Percentiles rank a stretch among this genome's conserved stretches.
Conservation (phyloP, 2,329 filamentous ascomycete species). For the Fusarium scirpi region DNA sequence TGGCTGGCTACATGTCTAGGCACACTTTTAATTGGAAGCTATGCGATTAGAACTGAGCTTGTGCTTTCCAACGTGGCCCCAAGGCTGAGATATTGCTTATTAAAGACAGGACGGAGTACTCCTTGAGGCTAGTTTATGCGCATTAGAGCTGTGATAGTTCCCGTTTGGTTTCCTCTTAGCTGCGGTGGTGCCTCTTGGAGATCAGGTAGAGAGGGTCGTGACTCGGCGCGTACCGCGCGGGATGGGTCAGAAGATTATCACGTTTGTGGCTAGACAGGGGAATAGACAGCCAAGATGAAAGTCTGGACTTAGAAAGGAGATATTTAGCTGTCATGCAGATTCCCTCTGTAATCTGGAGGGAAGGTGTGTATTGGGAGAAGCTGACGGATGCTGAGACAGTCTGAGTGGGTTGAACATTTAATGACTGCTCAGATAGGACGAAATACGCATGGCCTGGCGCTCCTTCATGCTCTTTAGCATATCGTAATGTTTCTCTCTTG, state of each 20-base stretch:
- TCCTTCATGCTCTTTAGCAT: too few relatives aligned
- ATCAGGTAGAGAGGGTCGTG: not conserved
- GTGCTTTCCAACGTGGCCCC: too few relatives aligned
- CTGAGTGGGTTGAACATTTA: rapidly evolving
- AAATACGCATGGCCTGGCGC: too few relatives aligned
- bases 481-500: too few relatives aligned
- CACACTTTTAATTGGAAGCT: not conserved
- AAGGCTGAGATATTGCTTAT: not conserved
- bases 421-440: too few relatives aligned
- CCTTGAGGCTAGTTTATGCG: not conserved
- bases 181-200: not conserved
- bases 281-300: rapidly evolving
- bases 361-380: rapidly evolving
- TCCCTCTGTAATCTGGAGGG: too few relatives aligned
- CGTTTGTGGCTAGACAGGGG: not conserved
- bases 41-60: not conserved
- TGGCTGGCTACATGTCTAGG: not conserved
- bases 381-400: too few relatives aligned
- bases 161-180: too few relatives aligned
- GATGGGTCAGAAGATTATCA: not conserved
- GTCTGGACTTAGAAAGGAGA: not conserved
- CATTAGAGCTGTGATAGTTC: not conserved
- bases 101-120: not conserved
- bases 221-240: not conserved
- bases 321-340: rapidly evolving